Evolutionary conservation across 495 filamentous ascomycete species (phyloP).

Genomic region (Barbatosphaeria neglecta): DNA sequence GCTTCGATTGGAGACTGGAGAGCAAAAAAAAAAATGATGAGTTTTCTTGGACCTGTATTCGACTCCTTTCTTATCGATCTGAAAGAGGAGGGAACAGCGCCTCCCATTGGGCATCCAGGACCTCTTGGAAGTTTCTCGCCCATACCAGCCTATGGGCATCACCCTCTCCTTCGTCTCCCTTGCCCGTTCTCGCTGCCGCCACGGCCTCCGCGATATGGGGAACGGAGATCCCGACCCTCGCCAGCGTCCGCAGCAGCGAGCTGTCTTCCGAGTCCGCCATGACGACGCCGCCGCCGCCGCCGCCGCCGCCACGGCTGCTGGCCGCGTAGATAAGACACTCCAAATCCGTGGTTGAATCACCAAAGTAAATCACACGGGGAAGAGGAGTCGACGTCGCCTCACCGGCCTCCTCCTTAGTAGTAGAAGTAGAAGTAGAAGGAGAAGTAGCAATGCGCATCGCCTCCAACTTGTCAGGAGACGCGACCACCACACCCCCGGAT

Average conservation of each 20-base stretch:
- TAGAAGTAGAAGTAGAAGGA: constrained; percentile 5
- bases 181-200: too few relatives aligned
- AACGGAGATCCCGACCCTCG: constrained; percentile 23
- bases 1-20: neutral
- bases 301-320: too few relatives aligned
- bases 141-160: constrained; percentile 11
- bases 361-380: constrained; percentile 21
- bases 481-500: constrained; percentile 8
- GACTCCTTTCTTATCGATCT: neutral
- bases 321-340: constrained; percentile 27
- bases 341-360: constrained; percentile 23
- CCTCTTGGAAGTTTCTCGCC: constrained; percentile 18
- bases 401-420: too few relatives aligned
- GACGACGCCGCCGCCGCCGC: constrained; percentile 21
- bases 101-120: constrained; percentile 9
- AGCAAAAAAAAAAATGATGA: too few relatives aligned
- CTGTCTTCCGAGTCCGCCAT: constrained; percentile 22
- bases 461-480: constrained; percentile 12
- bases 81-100: constrained; percentile 1
- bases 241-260: constrained; percentile 20
- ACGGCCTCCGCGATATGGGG: constrained; percentile 14
- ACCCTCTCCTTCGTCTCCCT: too few relatives aligned
- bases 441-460: constrained; percentile 1
- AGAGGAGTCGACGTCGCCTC: neutral
- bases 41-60: too few relatives aligned